Base-by-base conservation (phyloP, 768 basidiomycete species). In the Collybia sordida region DNA sequence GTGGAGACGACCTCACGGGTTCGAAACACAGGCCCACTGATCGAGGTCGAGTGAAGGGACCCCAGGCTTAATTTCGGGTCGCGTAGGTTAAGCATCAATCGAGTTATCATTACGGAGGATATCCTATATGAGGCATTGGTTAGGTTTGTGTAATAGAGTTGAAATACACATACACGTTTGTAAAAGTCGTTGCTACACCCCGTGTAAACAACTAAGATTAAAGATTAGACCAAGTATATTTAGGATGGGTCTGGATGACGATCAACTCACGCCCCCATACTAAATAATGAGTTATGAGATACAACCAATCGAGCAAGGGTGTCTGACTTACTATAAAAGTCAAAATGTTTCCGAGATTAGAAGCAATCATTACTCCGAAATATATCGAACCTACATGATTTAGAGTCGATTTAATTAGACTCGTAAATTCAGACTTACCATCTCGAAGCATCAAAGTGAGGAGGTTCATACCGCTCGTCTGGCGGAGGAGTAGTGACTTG, bases 61-160 rank as follows among this genome's bases (percentile, higher is more conserved):
- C 21, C 36, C 15, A 18, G 11, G 17, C 22, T 18, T 6, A 47
- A 27, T 12, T 19, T 3, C 22, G 45, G 45, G 36, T 47, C 45
- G 25, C 45, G 45, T 47, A 47, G 14, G 17, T 47, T 47, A 19
- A 47, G 45, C 45, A 47, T 47, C 18, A 47, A 25, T 47, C 45
- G 45, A 25, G 45, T 47, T 4, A 47, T 47, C 36, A 47, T 37
- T 18, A 47, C 35, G 4, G 45, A 47, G 7, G 45, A 47, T 23
- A 38, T 47, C 8, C 45, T 47, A 35, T 25, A 24, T 38, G n/a
- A 14, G 31, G 11, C 14, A 2, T 31, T 14, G 14, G 9, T 31
- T 31, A 3, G 14, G 11, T 31, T 7, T 31, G 11, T 14, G 9
- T 2, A 45, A 21, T 17, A 27, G 4, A 2, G 17, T 24, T 21